phyloP scores from a whole-genome alignment of 345 rosid genomes.

The Eucalyptus sideroxylon region DNA sequence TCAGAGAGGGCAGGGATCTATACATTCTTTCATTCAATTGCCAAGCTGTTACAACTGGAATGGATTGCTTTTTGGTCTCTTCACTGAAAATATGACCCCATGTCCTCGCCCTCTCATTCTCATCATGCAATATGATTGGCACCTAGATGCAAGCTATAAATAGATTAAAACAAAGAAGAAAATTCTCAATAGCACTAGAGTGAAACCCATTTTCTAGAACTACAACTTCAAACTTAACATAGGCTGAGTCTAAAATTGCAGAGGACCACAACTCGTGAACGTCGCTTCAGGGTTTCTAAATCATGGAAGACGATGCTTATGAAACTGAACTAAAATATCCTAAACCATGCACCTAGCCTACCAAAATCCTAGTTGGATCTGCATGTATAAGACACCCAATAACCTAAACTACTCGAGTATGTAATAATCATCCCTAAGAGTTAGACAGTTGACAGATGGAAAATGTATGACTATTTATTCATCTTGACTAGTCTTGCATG shows the following conservation, averaged over 20 bases:
- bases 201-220: not conserved
- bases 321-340: not conserved
- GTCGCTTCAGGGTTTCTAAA: not conserved
- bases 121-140: constrained; percentile 70
- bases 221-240: not conserved
- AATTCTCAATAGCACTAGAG: not conserved
- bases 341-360: not conserved
- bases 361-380: not conserved
- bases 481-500: not conserved
- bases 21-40: constrained; percentile 98
- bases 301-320: not conserved
- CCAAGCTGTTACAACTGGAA: constrained; percentile 91
- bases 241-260: not conserved
- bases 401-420: not conserved
- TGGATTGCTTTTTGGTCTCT: constrained; percentile 68
- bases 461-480: not conserved
- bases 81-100: constrained; percentile 91
- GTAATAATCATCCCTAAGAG: not conserved
- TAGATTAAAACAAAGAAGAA: not conserved
- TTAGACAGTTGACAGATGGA: not conserved
- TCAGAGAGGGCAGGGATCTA: not conserved
- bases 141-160: constrained; percentile 34
- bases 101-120: constrained; percentile 64
- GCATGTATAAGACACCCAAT: not conserved
- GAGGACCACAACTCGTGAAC: not conserved